A percentile compares a stretch with the other conserved stretches of the same genome.
Conservation (phyloP, 768 basidiomycete genomes). For the Amanita phalloides region DNA sequence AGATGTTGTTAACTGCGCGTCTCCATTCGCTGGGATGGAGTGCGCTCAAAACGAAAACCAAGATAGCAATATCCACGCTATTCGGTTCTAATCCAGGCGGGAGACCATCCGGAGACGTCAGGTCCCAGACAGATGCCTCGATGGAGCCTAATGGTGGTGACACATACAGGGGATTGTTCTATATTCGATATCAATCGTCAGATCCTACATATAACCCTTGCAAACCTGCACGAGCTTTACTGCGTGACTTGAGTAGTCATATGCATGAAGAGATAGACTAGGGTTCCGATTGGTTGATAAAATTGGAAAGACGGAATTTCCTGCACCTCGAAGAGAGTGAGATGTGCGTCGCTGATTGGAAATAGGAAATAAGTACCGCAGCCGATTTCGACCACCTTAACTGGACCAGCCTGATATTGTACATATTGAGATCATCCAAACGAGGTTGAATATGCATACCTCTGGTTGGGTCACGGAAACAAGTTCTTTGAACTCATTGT, state of each 20-base stretch:
- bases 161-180: constrained; percentile 67
- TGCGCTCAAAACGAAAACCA: constrained; percentile 91
- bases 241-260: constrained; percentile 86
- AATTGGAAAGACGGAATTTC: constrained; percentile 91
- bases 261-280: constrained; percentile 61
- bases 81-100: constrained; percentile 54
- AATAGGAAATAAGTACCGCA: constrained; percentile 49
- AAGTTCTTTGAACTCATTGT: constrained; percentile 92
- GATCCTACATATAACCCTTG: constrained; percentile 1
- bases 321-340: constrained; percentile 50
- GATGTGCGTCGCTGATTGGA: background rate
- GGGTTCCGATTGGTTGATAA: constrained; percentile 79
- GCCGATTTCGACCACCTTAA: constrained; percentile 78
- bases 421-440: constrained; percentile 8
- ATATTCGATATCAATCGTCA: constrained; percentile 4
- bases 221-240: constrained; percentile 81
- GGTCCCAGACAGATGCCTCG: constrained; percentile 82
- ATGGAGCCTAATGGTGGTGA: constrained; percentile 62
- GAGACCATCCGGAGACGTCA: constrained; percentile 51
- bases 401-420: constrained; percentile 61
- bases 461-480: constrained; percentile 55
- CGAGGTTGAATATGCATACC: constrained; percentile 23
- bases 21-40: constrained; percentile 91
- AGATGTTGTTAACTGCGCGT: constrained; percentile 70
- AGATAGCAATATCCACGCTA: constrained; percentile 80